Evolutionary conservation across 2,329 filamentous ascomycete genomes (phyloP), one percentile per base, ranked within the genome.

Genomic region (Graphilbum sp.): DNA sequence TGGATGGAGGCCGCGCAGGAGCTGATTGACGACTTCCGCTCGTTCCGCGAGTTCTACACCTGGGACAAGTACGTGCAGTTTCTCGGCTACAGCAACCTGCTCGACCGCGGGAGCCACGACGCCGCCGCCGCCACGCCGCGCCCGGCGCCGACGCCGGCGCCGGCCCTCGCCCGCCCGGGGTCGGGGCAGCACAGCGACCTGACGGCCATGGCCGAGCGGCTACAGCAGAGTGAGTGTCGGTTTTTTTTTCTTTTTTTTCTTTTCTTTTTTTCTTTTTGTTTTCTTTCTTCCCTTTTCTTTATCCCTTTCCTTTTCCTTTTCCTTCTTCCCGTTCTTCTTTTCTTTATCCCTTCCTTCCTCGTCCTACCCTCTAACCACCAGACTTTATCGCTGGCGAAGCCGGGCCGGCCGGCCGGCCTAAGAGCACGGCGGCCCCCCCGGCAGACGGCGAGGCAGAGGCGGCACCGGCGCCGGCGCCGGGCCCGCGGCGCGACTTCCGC

Each of bases 51-150:
- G 35, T 78, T 79, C 46, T 79, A 76, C 47, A 66, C 71, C 1
- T 78, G 72, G 72, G 74, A 79, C 41, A 75, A 73, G 50, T 76
- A 75, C 46, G 58, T 76, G 35, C 61, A 63, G 40, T 74, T 75
- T 49, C 55, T 75, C 44, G 63, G 72, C 1, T 55, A 54, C 42
- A 50, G 48, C 20, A 48, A 48, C 9, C 51, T 53, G 34, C 56
- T 62, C 37, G 50, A 58, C 25, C 52, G 59, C 36, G 53, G 55
- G 7, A 53, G 58, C 37, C 52, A 54, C 7, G 51, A 52, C 16
- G 50, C 52, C 36, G 49, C 48, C 11, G 44, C 47, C 18, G 50
- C n/a, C n/a, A n/a, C n/a, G n/a, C n/a, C n/a, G n/a, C n/a, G n/a
- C n/a, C n/a, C 7, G 53, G 58, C 37, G 52, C 54, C 7, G 51